Base-by-base conservation (phyloP, 2,329 filamentous ascomycete species). In the Magnaporthiopsis incrustans region DNA sequence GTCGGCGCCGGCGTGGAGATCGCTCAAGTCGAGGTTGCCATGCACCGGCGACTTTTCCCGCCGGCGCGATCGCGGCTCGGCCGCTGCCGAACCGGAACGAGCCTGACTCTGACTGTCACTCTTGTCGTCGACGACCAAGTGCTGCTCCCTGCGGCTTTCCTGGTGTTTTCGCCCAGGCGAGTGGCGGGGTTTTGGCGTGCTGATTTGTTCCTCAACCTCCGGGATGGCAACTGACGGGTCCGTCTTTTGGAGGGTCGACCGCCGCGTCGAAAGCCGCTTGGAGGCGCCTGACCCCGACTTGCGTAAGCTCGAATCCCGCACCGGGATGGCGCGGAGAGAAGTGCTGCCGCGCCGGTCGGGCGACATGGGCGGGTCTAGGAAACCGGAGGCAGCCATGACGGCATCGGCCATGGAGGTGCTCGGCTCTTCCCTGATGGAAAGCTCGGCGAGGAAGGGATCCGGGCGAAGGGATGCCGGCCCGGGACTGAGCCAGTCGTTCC, bases 221-320 rank as follows among this genome's bases (percentile, higher is more conserved):
- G 69, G 66, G n/a, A 78, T 78, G 18, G 83, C 81, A 11, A 72
- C 73, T 61, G 78, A 74, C 0, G 27, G 68, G 44, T 80, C 35
- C 35, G 35, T 4, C 35, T 38, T 14, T 18, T 38, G 12, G 11
- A 12, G 11, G 15, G 14, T 38, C 14, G 35, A 15, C 35, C 35
- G 35, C 35, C 35, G 35, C 4, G 35, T 15, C 6, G 35, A 38
- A 18, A 15, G 35, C 35, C 35, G 80, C 73, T 82, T 86, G 12
- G 77, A 78, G 27, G 27, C 27, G 58, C 78, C 80, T 26, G 78
- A 75, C 11, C 80, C 80, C 1, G 83, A 79, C 69, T 84, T 89
- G 62, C 84, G 78, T 50, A 90, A 76, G 53, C 88, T 91, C 1
- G 88, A 92, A 64, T 90, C 88, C 64, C 88, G 82, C 10, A 80